Base-by-base conservation (phyloP, 768 basidiomycete genomes). In the Tricholoma flavovirens region DNA sequence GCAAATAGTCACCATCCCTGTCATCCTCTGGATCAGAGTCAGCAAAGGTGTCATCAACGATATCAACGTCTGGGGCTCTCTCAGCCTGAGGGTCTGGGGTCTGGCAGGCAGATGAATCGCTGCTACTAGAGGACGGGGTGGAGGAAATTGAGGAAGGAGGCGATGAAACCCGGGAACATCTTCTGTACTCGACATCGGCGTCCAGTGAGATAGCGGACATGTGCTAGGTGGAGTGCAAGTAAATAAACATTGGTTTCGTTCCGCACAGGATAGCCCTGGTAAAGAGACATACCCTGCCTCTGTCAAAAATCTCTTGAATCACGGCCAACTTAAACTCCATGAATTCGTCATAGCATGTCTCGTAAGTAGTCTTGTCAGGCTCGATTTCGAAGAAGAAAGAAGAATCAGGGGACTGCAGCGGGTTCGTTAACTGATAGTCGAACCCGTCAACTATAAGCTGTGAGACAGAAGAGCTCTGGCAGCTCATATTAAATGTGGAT, bases 261-360 rank as follows among this genome's bases (percentile, higher is more conserved):
- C 10, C 24, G 24, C 24, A 29, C n/a, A n/a, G n/a, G n/a, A n/a
- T n/a, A n/a, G n/a, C 15, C 10, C 19, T 29, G 9, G 8, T 17
- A 17, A 17, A 30, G 22, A 43, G 19, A 36, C 56, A 45, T 24
- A 50, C 62, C 49, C 51, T 36, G n/a, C 51, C 45, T 43, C 26
- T 49, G 29, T n/a, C 26, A 4, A 30, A 10, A n/a, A 61, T 50
- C 17, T 63, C 62, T 26, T 56, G 38, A 5, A 61, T 30, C 11
- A 63, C 60, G 38, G 58, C 35, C 26, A 58, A 32, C 48, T 65
- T 61, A n/a, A 35, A 19, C 15, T 61, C 64, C 56, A 56, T 53
- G n/a, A 58, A 60, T 26, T 65, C 64, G 43, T 61, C 60, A 19
- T 56, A 63, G 46, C 50, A 55, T 9, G 49, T 19, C 40, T 54